Evolutionary conservation across 441 rosid genomes (phyloP).

Genomic region (Jatropha multifida): DNA sequence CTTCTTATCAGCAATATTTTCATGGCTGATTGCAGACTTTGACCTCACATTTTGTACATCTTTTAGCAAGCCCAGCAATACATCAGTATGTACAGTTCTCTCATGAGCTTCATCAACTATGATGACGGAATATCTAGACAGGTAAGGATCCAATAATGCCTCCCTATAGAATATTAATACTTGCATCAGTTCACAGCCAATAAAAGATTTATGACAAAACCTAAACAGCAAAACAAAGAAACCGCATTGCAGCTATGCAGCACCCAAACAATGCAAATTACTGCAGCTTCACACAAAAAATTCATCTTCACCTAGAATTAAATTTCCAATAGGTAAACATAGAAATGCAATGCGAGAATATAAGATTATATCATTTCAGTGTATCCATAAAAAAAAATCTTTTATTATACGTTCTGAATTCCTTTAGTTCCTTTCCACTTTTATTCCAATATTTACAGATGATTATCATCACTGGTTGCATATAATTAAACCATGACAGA

Average conservation of each 20-base stretch:
- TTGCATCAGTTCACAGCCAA: constrained; percentile 13
- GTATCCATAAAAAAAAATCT: too few relatives aligned
- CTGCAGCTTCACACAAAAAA: background rate
- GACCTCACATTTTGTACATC: constrained; percentile 60
- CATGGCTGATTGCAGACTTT: constrained; percentile 31
- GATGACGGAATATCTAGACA: constrained; percentile 78
- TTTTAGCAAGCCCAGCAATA: constrained; percentile 82
- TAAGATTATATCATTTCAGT: too few relatives aligned
- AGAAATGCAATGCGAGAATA: background rate
- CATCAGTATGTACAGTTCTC: constrained; percentile 94
- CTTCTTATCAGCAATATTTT: constrained; percentile 28
- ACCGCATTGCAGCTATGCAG: background rate
- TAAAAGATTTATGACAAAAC: background rate
- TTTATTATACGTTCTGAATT: too few relatives aligned
- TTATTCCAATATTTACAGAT: too few relatives aligned
- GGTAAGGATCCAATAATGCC: constrained; percentile 77
- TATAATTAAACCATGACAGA: too few relatives aligned
- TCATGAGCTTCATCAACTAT: constrained; percentile 96
- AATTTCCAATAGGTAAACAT: background rate
- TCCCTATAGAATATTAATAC: constrained; percentile 50
- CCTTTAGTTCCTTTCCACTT: too few relatives aligned
- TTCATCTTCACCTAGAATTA: background rate
- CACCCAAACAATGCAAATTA: background rate
- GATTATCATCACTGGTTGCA: too few relatives aligned
- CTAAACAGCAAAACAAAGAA: background rate